Evolutionary conservation across 768 basidiomycete genomes (phyloP).

Genomic region (Podaxis rugospora): DNA sequence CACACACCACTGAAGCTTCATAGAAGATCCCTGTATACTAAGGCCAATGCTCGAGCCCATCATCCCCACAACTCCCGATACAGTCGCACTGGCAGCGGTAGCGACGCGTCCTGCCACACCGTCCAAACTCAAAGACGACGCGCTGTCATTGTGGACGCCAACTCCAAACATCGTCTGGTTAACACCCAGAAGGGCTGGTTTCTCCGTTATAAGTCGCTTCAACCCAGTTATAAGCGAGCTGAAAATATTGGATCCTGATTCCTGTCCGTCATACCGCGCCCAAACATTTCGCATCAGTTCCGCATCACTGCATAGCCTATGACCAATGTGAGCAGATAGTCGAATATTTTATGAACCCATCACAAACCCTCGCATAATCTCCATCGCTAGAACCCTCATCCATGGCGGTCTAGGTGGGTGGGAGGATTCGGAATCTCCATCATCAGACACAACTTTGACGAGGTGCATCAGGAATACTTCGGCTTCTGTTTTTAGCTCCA

Average conservation of each 20-base stretch:
- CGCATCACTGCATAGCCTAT: slow-evolving; percentile 72
- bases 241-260: slow-evolving; percentile 66
- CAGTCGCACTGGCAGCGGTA: slow-evolving; percentile 78
- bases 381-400: slow-evolving; percentile 91
- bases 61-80: slow-evolving; percentile 84
- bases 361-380: slow-evolving; percentile 80
- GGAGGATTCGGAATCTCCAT: slow-evolving; percentile 28
- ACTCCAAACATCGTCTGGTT: slow-evolving; percentile 78
- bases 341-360: not conserved
- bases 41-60: slow-evolving; percentile 67
- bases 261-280: slow-evolving; percentile 67
- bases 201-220: slow-evolving; percentile 85
- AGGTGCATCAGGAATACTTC: slow-evolving; percentile 82
- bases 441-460: slow-evolving; percentile 60
- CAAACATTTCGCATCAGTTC: slow-evolving; percentile 78
- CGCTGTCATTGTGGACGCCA: slow-evolving; percentile 47
- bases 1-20: slow-evolving; percentile 88
- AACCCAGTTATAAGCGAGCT: slow-evolving; percentile 75
- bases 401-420: slow-evolving; percentile 58
- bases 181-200: slow-evolving; percentile 79
- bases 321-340: not conserved
- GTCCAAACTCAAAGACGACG: slow-evolving; percentile 54
- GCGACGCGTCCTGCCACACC: slow-evolving; percentile 79
- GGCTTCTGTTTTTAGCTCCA: slow-evolving; percentile 74
- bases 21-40: slow-evolving; percentile 67